Evolutionary conservation across 176 grass and related monocot genomes (phyloP).

Genomic region (Cymbopogon citratus): DNA sequence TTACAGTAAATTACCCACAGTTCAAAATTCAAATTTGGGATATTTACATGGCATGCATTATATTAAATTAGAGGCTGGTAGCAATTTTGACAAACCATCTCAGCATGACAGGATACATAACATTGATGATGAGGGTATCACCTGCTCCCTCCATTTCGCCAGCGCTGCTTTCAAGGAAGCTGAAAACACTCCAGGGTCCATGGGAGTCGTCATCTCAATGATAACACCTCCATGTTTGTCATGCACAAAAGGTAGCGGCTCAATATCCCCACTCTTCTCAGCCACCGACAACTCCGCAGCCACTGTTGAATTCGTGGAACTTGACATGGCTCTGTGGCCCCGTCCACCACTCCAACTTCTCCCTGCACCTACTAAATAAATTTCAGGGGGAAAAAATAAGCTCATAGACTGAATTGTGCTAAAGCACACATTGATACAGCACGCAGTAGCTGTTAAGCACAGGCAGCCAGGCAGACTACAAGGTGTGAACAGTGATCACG

Average conservation of each 20-base stretch:
- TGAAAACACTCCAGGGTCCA: constrained; percentile 60
- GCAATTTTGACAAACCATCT: not conserved
- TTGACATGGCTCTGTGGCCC: constrained; percentile 40
- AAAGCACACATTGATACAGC: not conserved
- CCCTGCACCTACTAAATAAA: not conserved
- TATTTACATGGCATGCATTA: too few species aligned
- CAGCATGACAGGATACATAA: constrained; percentile 2
- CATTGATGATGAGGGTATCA: not conserved
- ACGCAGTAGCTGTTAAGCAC: not conserved
- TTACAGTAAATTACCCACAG: not conserved
- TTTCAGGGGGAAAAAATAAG: not conserved
- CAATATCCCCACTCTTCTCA: constrained; percentile 14
- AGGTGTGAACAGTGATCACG: not conserved
- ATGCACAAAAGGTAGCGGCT: constrained; percentile 50
- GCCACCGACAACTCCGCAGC: constrained; percentile 6
- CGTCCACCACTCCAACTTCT: not conserved
- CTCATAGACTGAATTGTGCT: not conserved
- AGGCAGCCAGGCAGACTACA: not conserved
- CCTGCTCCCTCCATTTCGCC: constrained; percentile 69
- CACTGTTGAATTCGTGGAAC: constrained; percentile 17
- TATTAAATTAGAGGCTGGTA: too few species aligned
- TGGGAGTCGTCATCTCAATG: constrained; percentile 53
- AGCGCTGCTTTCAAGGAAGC: constrained; percentile 63
- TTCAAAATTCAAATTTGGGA: not conserved
- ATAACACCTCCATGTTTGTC: constrained; percentile 77